These are phyloP conservation scores for Avena atlantica DNA, from an alignment of 176 grass and related monocot species.

Conservation along the genomic window DNA sequence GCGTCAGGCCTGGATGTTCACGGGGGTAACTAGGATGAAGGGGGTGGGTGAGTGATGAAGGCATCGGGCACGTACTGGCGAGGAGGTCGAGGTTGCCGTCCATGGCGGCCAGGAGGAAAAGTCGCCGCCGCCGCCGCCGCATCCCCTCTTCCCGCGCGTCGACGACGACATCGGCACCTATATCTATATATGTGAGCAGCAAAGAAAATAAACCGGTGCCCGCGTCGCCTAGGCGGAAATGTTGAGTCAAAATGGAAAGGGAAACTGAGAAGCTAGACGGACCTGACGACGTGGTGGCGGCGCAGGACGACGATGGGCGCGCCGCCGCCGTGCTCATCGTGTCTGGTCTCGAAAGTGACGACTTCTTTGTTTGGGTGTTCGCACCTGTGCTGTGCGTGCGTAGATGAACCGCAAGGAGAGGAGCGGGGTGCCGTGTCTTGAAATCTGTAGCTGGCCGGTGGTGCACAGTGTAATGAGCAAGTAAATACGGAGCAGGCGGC, in stretches of 20 bases:
- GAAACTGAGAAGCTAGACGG: too few relatives aligned
- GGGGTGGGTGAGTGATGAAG: background rate
- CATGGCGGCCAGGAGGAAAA: constrained; percentile 24
- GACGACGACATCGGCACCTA: background rate
- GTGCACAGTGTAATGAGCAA: background rate
- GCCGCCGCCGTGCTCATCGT: background rate
- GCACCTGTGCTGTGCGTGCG: background rate
- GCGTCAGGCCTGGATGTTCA: background rate
- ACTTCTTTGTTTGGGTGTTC: background rate
- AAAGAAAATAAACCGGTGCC: background rate
- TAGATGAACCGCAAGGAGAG: background rate
- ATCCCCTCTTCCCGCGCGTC: background rate
- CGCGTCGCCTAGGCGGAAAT: too few relatives aligned
- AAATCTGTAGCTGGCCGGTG: background rate
- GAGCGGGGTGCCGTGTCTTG: background rate
- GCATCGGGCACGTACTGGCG: background rate
- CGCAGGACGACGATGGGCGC: background rate
- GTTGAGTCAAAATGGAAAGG: too few relatives aligned
- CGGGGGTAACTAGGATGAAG: background rate
- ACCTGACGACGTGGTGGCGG: background rate
- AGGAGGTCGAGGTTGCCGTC: constrained; percentile 31
- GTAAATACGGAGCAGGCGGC: background rate
- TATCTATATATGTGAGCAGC: background rate
- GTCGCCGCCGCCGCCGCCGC: background rate
- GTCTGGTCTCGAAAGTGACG: too few relatives aligned